These are phyloP conservation scores for Leptographium galeiforme DNA, from an alignment of 2,329 filamentous ascomycete genomes.

Conservation along the genomic window DNA sequence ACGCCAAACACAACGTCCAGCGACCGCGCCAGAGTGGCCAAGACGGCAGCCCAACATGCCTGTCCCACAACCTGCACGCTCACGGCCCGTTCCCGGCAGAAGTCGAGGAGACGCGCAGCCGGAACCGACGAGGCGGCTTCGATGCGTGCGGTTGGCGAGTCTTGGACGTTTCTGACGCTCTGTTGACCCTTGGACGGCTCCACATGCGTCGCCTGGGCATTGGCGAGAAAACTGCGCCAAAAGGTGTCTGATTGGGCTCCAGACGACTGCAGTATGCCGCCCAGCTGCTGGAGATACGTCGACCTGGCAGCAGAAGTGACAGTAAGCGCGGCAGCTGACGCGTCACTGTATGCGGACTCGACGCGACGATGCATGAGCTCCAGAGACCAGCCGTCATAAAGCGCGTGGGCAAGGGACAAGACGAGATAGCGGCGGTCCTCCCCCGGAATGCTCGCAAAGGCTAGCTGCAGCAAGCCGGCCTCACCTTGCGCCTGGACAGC, in stretches of 20 bases:
- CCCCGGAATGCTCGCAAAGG: constrained; percentile 20
- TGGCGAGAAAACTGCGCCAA: constrained; percentile 57
- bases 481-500: constrained; percentile 24
- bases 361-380: constrained; percentile 61
- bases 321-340: constrained; percentile 13
- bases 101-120: constrained; percentile 29
- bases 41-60: constrained; percentile 58
- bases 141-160: constrained; percentile 16
- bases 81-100: constrained; percentile 55
- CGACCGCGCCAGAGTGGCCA: constrained; percentile 47
- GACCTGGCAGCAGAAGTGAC: background rate
- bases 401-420: constrained; percentile 68
- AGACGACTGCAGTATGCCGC: constrained; percentile 33
- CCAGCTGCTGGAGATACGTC: constrained; percentile 22
- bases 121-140: constrained; percentile 32
- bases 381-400: constrained; percentile 85
- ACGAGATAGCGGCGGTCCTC: constrained; percentile 29
- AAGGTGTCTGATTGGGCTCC: constrained; percentile 38
- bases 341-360: constrained; percentile 44
- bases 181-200: background rate
- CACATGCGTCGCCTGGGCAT: constrained; percentile 22
- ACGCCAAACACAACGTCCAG: constrained; percentile 74
- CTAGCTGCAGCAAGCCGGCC: constrained; percentile 34
- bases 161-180: constrained; percentile 13
- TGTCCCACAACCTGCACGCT: constrained; percentile 67